Evolutionary conservation across 768 basidiomycete genomes (phyloP), one percentile per base, ranked within the genome.

Genomic region (Boletus patriciae): DNA sequence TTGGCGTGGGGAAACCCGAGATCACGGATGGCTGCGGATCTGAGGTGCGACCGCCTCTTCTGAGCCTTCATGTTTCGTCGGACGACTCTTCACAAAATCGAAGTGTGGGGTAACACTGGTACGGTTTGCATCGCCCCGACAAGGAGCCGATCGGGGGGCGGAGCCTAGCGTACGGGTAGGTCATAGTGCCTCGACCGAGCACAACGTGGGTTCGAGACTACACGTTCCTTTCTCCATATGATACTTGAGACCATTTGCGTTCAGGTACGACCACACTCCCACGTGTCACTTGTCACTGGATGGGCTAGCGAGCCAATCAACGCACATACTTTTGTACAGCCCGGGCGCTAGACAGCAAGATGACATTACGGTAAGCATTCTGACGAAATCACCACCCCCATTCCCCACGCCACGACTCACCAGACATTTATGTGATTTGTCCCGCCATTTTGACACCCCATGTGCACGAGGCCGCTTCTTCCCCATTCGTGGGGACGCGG

Each of bases 151-250:
- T 62, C 54, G 25, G 45, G 31, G 41, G 21, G 31, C 38, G 43
- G 33, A 60, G 31, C 55, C 37, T 40, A 46, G 25, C 29, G n/a
- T n/a, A n/a, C n/a, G n/a, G n/a, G n/a, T n/a, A n/a, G n/a, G n/a
- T n/a, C 31, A 16, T 33, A 13, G 33, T 13, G 41, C 21, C 29
- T 37, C 21, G 25, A 27, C 37, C 45, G n/a, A 34, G 57, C 38
- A 43, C 19, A 49, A 52, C 18, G 41, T 44, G 40, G 60, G 60
- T 40, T 76, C 78, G 38, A 79, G 72, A 55, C 75, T 78, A 66
- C 87, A 87, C 3, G 82, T 85, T 12, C 86, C 86, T 63, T 84
- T 86, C 62, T 84, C 82, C 49, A 84, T 69, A 61, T 87, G 86
- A 62, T 88, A 86, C 66, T 84, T 84, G 45, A 87, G 73, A 11